A percentile compares a stretch with the other conserved stretches of the same genome.
These are phyloP conservation scores for Fusarium subtropicale DNA, from an alignment of 2,329 filamentous ascomycete genomes.

Conservation along the genomic window DNA sequence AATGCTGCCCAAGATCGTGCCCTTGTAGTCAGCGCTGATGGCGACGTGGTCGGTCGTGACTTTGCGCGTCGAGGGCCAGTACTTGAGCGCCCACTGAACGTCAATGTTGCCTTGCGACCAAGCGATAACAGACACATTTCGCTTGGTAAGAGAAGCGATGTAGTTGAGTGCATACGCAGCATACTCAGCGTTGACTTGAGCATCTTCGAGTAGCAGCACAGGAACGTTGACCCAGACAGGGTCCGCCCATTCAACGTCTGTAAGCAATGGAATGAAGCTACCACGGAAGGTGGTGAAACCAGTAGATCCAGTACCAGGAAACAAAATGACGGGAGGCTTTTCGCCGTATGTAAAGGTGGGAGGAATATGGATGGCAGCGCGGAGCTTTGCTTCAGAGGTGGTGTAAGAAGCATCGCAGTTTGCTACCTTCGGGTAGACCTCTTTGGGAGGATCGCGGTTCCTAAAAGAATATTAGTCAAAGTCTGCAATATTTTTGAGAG, in stretches of 20 bases:
- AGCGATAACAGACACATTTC: background rate
- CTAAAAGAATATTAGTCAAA: background rate
- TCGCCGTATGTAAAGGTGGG: constrained; percentile 3
- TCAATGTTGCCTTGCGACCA: constrained; percentile 23
- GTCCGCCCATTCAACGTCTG: constrained; percentile 13
- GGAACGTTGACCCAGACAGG: constrained; percentile 12
- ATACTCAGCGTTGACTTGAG: constrained; percentile 12
- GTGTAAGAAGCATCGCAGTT: constrained; percentile 8
- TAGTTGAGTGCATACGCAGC: constrained; percentile 16
- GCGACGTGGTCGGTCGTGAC: constrained; percentile 8
- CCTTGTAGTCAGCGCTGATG: constrained; percentile 20
- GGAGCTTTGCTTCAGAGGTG: background rate
- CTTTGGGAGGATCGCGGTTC: background rate
- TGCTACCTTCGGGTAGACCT: constrained; percentile 7
- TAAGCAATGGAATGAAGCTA: constrained; percentile 12
- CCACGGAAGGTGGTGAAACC: constrained; percentile 8
- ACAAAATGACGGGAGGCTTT: constrained; percentile 6
- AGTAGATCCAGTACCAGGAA: constrained; percentile 10
- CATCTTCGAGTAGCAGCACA: background rate
- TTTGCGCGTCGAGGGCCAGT: constrained; percentile 19
- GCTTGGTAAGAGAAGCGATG: background rate
- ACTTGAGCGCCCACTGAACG: constrained; percentile 22
- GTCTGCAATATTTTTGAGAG: accelerated
- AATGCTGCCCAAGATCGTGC: constrained; percentile 2
- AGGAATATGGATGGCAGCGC: constrained; percentile 13